A percentile compares a stretch with the other conserved stretches of the same genome.
Conservation (phyloP, 2,329 filamentous ascomycete genomes). For the Epichloe amarillans region DNA sequence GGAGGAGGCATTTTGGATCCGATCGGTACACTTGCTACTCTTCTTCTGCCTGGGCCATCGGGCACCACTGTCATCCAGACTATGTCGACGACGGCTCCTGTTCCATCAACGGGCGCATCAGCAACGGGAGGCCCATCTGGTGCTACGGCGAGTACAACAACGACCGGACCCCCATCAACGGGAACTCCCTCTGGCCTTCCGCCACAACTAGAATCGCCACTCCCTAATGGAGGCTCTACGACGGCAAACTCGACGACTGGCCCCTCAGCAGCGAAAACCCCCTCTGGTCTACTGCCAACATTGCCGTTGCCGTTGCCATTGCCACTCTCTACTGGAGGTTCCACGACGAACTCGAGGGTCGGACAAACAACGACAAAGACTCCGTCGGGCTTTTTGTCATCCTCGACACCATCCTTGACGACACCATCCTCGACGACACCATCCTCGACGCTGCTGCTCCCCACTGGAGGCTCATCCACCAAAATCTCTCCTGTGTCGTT, state of each 20-base stretch:
- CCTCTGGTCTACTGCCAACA: neutral
- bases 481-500: neutral
- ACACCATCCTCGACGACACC: neutral
- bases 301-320: neutral
- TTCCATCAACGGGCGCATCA: neutral
- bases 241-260: neutral
- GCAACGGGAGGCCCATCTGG: neutral
- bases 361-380: neutral
- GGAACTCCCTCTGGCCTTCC: neutral
- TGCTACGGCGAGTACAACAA: neutral
- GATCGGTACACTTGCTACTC: conserved; percentile 11
- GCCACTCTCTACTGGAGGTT: neutral
- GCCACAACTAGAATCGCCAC: neutral
- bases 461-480: neutral
- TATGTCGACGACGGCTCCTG: neutral
- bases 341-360: neutral
- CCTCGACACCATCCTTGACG: neutral
- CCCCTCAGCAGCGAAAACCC: too few species aligned
- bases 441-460: neutral
- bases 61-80: conserved; percentile 5
- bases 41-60: conserved; percentile 7
- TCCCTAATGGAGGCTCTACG: neutral
- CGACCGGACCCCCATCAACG: neutral
- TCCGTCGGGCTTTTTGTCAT: neutral
- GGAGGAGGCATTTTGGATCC: conserved; percentile 12